phyloP scores from a whole-genome alignment of 148 eudicot genomes.

The Rhododendron williamsianum region DNA sequence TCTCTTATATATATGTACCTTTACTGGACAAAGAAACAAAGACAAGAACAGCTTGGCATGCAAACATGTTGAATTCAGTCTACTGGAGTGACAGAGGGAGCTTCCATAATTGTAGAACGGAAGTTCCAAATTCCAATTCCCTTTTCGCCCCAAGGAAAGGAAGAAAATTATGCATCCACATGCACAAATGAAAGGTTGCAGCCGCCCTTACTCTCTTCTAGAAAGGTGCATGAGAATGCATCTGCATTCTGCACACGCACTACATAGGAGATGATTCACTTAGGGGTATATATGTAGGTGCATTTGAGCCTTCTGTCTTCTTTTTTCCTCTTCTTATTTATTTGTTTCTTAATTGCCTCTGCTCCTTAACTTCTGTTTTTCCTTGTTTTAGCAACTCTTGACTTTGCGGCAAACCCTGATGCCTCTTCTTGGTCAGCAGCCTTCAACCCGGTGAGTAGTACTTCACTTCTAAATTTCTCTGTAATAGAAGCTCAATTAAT shows the following conservation, averaged over 20 bases:
- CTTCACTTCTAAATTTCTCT: neutral
- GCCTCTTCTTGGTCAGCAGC: conserved; percentile 32
- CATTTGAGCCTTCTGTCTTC: neutral
- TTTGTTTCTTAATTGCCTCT: neutral
- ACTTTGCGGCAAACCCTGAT: conserved; percentile 28
- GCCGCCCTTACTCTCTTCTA: neutral
- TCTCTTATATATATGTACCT: neutral
- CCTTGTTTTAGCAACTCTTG: conserved; percentile 28
- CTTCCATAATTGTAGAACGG: neutral
- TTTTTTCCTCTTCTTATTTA: neutral
- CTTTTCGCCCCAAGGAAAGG: neutral
- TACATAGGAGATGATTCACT: neutral
- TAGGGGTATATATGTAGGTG: neutral
- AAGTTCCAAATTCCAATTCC: neutral
- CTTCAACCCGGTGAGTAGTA: conserved; percentile 26
- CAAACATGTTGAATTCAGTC: neutral
- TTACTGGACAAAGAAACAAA: neutral
- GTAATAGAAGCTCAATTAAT: neutral
- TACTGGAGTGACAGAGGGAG: neutral
- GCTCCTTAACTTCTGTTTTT: conserved; percentile 1
- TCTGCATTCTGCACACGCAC: neutral
- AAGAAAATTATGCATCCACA: neutral
- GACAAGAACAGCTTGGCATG: neutral
- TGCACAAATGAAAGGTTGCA: neutral
- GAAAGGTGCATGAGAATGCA: neutral